Evolutionary conservation across 495 filamentous ascomycete species (phyloP).

Genomic region (Neurospora hispaniola): DNA sequence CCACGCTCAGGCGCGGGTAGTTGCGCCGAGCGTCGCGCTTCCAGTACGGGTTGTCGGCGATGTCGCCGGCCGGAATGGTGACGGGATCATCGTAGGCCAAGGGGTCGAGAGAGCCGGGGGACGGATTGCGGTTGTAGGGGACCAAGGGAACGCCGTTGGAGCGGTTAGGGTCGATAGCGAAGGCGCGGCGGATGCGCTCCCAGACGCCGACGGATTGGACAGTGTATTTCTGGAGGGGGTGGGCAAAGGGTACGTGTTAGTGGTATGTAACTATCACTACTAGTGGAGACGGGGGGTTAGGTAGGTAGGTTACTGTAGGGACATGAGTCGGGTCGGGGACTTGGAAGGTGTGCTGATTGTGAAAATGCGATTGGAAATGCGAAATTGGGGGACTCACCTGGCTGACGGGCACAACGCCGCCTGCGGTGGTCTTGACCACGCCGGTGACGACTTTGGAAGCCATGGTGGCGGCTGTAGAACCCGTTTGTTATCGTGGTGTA

Average conservation of each 20-base stretch:
- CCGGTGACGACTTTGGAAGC: constrained; percentile 44
- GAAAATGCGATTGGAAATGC: not conserved
- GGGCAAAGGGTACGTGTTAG: not conserved
- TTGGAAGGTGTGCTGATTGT: too few species aligned
- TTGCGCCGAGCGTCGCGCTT: constrained; percentile 79
- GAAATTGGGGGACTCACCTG: constrained; percentile 25
- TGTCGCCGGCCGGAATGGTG: constrained; percentile 82
- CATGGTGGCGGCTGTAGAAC: constrained; percentile 29
- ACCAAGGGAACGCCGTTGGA: constrained; percentile 89
- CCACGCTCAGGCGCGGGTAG: constrained; percentile 73
- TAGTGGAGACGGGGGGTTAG: not conserved
- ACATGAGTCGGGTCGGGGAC: not conserved
- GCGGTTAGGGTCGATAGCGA: constrained; percentile 80
- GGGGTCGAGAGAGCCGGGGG: constrained; percentile 72
- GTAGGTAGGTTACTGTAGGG: not conserved
- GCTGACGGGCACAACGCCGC: constrained; percentile 34
- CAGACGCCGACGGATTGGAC: constrained; percentile 84
- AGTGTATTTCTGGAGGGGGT: constrained; percentile 74
- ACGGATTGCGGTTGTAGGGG: constrained; percentile 80
- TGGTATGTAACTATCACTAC: not conserved
- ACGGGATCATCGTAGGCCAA: constrained; percentile 77
- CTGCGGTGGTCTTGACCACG: constrained; percentile 39
- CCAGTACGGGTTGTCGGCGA: constrained; percentile 98
- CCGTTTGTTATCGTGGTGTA: not conserved
- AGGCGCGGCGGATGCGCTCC: constrained; percentile 64